A percentile compares a stretch with the other conserved stretches of the same genome.
phyloP scores from a whole-genome alignment of 345 rosid species.

The Passiflora organensis region DNA sequence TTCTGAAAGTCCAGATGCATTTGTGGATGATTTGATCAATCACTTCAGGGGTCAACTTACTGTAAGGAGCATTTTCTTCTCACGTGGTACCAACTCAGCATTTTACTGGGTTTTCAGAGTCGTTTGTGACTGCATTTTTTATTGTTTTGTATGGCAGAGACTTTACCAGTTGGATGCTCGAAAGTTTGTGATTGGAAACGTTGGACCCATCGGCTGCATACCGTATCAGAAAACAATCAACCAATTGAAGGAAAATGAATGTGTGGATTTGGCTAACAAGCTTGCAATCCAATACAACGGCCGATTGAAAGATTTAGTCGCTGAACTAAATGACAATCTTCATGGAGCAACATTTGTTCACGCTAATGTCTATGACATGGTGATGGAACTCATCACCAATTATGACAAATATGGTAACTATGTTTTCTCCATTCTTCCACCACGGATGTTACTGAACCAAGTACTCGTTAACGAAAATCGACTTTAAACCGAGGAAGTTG shows the following conservation, averaged over 20 bases:
- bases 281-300: slow-evolving; percentile 66
- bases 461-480: too few species aligned
- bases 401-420: slow-evolving; percentile 56
- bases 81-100: not conserved
- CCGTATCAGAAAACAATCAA: slow-evolving; percentile 81
- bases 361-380: slow-evolving; percentile 78
- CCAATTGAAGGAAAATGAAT: slow-evolving; percentile 52
- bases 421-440: not conserved
- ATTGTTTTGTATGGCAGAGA: slow-evolving; percentile 41
- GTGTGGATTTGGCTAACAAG: slow-evolving; percentile 71
- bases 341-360: slow-evolving; percentile 63
- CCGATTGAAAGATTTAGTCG: slow-evolving; percentile 52
- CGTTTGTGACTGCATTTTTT: too few species aligned
- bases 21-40: slow-evolving; percentile 63
- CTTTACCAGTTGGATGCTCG: slow-evolving; percentile 71
- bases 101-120: too few species aligned
- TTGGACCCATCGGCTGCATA: slow-evolving; percentile 93
- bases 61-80: slow-evolving; percentile 20
- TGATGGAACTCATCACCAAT: slow-evolving; percentile 84
- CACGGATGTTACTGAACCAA: too few species aligned
- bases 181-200: slow-evolving; percentile 82
- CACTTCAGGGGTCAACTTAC: slow-evolving; percentile 60
- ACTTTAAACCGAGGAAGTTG: too few species aligned
- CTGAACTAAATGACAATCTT: slow-evolving; percentile 50
- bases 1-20: slow-evolving; percentile 58